Evolutionary conservation across 2,329 filamentous ascomycete species (phyloP).

Genomic region (Capronia americana): DNA sequence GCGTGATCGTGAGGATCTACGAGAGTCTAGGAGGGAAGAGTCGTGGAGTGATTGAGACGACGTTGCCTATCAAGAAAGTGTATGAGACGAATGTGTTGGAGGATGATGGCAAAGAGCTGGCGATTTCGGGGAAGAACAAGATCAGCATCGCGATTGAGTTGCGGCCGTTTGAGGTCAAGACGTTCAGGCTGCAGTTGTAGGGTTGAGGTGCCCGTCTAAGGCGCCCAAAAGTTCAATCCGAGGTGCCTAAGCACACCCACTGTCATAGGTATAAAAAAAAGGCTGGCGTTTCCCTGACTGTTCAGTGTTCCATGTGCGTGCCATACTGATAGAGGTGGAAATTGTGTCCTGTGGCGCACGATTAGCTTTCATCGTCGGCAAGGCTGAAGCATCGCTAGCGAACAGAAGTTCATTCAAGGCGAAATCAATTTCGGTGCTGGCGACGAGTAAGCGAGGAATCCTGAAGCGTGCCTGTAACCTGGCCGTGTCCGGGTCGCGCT

Average conservation of each 20-base stretch:
- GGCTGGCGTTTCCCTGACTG: neutral
- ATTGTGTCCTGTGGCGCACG: constrained; percentile 13
- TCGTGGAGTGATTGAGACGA: constrained; percentile 72
- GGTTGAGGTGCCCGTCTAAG: neutral
- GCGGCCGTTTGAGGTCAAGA: constrained; percentile 84
- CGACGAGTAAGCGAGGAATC: neutral
- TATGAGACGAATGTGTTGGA: constrained; percentile 88
- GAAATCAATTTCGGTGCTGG: constrained; percentile 4
- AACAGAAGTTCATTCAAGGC: constrained; percentile 6
- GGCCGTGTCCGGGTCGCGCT: constrained; percentile 3
- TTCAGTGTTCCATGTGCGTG: neutral
- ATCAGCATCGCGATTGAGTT: constrained; percentile 67
- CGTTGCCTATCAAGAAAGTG: constrained; percentile 74
- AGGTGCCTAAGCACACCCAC: neutral
- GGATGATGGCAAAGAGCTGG: constrained; percentile 76
- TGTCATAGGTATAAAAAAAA: neutral
- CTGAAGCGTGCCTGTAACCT: constrained; percentile 1
- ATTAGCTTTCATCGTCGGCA: neutral
- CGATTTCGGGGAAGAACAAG: constrained; percentile 49
- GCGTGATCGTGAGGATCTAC: constrained; percentile 83
- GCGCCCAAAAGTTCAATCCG: neutral
- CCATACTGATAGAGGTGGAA: constrained; percentile 5
- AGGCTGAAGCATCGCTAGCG: constrained; percentile 15
- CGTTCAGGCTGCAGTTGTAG: constrained; percentile 70
- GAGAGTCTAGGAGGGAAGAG: constrained; percentile 85